A percentile compares a stretch with the other conserved stretches of the same genome.
These are phyloP conservation scores for Oenanthe javanica DNA, from an alignment of 140 eudicot species.

Conservation along the genomic window DNA sequence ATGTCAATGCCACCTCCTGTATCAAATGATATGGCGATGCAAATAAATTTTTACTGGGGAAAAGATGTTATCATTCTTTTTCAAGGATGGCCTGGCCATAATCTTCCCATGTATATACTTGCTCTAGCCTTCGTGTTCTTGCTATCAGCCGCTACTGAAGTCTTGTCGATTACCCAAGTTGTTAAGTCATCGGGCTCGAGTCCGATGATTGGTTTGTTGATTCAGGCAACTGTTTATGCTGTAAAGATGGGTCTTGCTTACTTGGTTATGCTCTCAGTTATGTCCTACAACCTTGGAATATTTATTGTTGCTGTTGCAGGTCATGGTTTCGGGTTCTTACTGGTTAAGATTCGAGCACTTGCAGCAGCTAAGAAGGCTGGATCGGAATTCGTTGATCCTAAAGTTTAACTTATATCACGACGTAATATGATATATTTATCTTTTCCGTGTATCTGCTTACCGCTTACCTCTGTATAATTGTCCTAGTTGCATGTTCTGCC, in stretches of 20 bases:
- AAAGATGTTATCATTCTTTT: conserved; percentile 46
- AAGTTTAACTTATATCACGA: not conserved
- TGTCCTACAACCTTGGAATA: conserved; percentile 67
- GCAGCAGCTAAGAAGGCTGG: not conserved
- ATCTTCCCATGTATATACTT: conserved; percentile 47
- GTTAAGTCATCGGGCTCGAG: conserved; percentile 20
- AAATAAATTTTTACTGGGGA: conserved; percentile 68
- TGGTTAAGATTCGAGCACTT: conserved; percentile 34
- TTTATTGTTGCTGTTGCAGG: conserved; percentile 57
- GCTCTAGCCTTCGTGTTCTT: conserved; percentile 46
- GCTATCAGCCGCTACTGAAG: conserved; percentile 34
- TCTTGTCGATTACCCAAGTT: conserved; percentile 25
- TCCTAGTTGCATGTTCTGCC: no score
- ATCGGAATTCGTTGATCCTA: not conserved
- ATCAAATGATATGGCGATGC: conserved; percentile 36
- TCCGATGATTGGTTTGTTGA: conserved; percentile 24
- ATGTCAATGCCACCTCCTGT: conserved; percentile 20
- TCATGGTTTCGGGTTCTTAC: conserved; percentile 43
- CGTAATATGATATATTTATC: no score
- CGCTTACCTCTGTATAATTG: no score
- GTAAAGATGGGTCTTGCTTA: conserved; percentile 58
- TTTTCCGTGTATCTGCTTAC: no score
- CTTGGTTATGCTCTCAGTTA: conserved; percentile 65
- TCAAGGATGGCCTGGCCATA: conserved; percentile 54
- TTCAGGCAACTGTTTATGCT: conserved; percentile 36